Conservation (phyloP, 306 rosid species). For the Castanea crenata region DNA sequence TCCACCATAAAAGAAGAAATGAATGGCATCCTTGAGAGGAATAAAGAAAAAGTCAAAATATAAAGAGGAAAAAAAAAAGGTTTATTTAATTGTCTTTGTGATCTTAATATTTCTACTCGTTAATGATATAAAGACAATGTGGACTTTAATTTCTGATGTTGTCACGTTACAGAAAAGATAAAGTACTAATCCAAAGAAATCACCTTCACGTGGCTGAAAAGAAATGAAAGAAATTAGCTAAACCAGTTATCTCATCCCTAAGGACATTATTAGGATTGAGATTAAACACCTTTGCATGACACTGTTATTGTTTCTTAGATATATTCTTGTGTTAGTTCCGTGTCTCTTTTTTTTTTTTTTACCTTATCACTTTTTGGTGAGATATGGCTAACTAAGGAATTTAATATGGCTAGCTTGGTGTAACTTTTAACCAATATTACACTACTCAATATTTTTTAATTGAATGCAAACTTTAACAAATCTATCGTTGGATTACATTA, state of each 20-base stretch:
- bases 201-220: slow-evolving; percentile 40
- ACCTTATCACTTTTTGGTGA: too few species aligned
- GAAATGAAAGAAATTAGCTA: background rate
- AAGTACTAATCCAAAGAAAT: slow-evolving; percentile 23
- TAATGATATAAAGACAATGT: slow-evolving; percentile 7
- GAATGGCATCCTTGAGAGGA: background rate
- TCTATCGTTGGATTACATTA: too few species aligned
- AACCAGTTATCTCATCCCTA: background rate
- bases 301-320: too few species aligned
- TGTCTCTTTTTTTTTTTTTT: too few species aligned
- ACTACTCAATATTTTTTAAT: too few species aligned
- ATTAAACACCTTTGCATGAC: too few species aligned
- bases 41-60: slow-evolving; percentile 1
- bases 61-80: background rate
- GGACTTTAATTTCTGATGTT: slow-evolving; percentile 10
- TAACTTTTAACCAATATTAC: too few species aligned
- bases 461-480: too few species aligned
- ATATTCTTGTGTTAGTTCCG: too few species aligned
- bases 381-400: too few species aligned
- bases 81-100: slow-evolving; percentile 3
- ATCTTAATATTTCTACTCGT: slow-evolving; percentile 11
- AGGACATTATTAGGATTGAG: background rate
- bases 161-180: slow-evolving; percentile 47
- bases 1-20: slow-evolving; percentile 13
- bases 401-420: too few species aligned